Base-by-base conservation (phyloP, 1,284 basidiomycete genomes). In the Ustilago lituana region DNA sequence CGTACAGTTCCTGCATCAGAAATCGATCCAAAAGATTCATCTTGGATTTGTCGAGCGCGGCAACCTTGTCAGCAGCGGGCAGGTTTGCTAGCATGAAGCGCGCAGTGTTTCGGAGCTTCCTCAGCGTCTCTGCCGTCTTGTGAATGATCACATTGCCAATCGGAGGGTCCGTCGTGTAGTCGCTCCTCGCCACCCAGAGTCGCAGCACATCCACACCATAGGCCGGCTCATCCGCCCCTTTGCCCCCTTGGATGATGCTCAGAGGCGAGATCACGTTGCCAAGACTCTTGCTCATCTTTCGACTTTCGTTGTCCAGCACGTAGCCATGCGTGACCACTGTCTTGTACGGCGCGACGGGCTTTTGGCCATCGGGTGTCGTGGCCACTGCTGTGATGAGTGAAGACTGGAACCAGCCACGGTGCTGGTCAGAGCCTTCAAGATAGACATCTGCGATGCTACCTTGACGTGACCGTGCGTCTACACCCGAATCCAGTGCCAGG, bases 321-420 rank as follows among this genome's bases (percentile, higher is more conserved):
- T 98, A 97, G 0, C 96, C 96, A 80, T 99, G 96, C 1, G 96
- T 98, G 63, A 98, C 90, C 39, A 99, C 84, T 11, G 88, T 87
- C 32, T 86, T 86, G 81, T 94, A 98, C 3, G 94, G 94, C 4
- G 84, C 83, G 24, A 44, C 39, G 1, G 69, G 57, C n/a, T 48
- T 59, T 24, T 69, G n/a, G 65, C 74, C 37, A 74, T 78, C 58
- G 2, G 69, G 57, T 9, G 62, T 66, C 3, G 66, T 66, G 6
- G 89, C 88, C 5, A 97, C 84, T 4, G 89, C 88, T 1, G 95
- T 98, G 44, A 98, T 84, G 20, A 99, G 84, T 62, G 93, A 91
- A 51, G 93, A 95, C 82, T 99, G 96, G 86, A 99, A 99, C 96
- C 96, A 99, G 14, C 96, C 96, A 9, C 96, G 89, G 83, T 98